A percentile compares a stretch with the other conserved stretches of the same genome.
Conservation (phyloP, 495 filamentous ascomycete species). For the Xylaria scruposa region DNA sequence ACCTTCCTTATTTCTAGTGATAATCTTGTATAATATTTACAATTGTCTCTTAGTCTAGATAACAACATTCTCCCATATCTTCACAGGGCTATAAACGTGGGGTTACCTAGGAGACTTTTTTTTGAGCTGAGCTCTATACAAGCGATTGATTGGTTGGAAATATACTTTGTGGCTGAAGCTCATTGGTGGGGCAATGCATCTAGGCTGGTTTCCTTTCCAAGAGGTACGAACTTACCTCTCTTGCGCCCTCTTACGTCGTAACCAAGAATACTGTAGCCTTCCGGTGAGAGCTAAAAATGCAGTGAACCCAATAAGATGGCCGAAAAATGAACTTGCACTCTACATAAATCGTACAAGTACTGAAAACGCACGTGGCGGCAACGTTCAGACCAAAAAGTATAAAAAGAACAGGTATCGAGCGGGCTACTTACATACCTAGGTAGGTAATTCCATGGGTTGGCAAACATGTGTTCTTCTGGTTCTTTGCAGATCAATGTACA, state of each 20-base stretch:
- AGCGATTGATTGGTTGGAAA: constrained; percentile 22
- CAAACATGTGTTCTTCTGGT: neutral
- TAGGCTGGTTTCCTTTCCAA: no score
- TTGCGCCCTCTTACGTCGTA: no score
- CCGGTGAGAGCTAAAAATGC: neutral
- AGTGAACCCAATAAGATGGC: neutral
- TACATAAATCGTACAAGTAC: no score
- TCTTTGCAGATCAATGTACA: neutral
- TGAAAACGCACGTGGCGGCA: no score
- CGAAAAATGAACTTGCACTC: no score
- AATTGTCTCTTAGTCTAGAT: neutral
- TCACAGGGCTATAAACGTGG: neutral
- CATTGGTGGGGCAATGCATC: constrained; percentile 17
- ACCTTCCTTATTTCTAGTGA: neutral
- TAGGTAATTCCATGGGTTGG: no score
- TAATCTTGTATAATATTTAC: neutral
- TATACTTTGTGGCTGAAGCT: constrained; percentile 34
- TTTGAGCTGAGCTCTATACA: constrained; percentile 26
- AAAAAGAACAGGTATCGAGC: no score
- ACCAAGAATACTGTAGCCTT: no score
- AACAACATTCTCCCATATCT: neutral
- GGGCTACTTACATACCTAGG: no score
- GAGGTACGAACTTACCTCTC: no score
- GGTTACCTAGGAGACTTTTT: constrained; percentile 34
- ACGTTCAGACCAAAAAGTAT: no score